Percentiles rank a stretch among this genome's conserved stretches.
Evolutionary conservation across 108 stramenopile genomes (phyloP).

Genomic region (Phaeodactylum tricornutum): DNA sequence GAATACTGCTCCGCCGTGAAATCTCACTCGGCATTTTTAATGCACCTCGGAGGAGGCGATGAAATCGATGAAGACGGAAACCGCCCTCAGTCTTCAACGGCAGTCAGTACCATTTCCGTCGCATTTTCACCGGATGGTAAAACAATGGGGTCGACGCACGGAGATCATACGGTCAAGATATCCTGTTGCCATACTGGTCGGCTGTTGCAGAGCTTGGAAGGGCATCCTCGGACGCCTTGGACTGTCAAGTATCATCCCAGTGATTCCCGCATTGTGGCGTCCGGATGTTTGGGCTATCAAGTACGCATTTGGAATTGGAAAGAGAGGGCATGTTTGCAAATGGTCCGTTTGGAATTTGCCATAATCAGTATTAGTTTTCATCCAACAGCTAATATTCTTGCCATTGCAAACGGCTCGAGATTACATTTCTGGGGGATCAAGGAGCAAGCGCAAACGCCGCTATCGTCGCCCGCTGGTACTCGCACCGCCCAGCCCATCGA

Average conservation of each 20-base stretch:
- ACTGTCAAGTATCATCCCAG: slow-evolving; percentile 94
- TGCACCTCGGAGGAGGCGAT: slow-evolving; percentile 40
- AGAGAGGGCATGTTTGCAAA: slow-evolving; percentile 45
- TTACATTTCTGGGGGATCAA: slow-evolving; percentile 91
- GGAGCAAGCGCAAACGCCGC: background rate
- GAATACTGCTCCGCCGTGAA: slow-evolving; percentile 48
- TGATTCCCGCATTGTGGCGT: slow-evolving; percentile 67
- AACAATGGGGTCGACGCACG: slow-evolving; percentile 94
- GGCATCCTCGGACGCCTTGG: slow-evolving; percentile 98
- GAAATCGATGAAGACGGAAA: slow-evolving; percentile 9
- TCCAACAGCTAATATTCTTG: slow-evolving; percentile 78
- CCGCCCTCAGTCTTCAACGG: slow-evolving; percentile 12
- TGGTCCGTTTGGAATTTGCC: slow-evolving; percentile 77
- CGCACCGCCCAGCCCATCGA: background rate
- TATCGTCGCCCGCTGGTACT: slow-evolving; percentile 1
- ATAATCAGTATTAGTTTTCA: slow-evolving; percentile 95
- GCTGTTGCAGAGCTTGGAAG: slow-evolving; percentile 61
- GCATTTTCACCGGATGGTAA: slow-evolving; percentile 65
- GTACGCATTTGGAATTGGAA: slow-evolving; percentile 95
- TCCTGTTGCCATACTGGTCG: slow-evolving; percentile 53
- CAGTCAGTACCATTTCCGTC: slow-evolving; percentile 71
- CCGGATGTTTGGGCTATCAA: slow-evolving; percentile 91
- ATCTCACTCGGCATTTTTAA: slow-evolving; percentile 59
- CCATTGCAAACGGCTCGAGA: slow-evolving; percentile 80
- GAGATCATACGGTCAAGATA: slow-evolving; percentile 99